These are phyloP conservation scores for Coniferiporia weirii DNA, from an alignment of 1,284 basidiomycete species.

Conservation along the genomic window DNA sequence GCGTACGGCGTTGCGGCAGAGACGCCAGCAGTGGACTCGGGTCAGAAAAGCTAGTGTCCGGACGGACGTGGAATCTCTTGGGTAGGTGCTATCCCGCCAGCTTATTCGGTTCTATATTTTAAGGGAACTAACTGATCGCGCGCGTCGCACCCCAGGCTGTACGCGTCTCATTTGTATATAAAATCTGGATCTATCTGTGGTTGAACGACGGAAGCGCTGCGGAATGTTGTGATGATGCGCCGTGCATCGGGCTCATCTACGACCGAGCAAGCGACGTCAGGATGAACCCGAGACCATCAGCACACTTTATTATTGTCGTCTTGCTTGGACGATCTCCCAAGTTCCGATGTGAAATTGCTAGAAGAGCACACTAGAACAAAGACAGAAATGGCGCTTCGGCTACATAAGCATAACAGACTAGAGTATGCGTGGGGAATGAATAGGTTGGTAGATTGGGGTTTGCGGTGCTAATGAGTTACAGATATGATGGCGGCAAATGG, in stretches of 20 bases:
- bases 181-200: background rate
- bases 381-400: background rate
- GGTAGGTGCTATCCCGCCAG: background rate
- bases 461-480: background rate
- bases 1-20: background rate
- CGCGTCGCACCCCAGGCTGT: background rate
- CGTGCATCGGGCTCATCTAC: no score
- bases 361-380: background rate
- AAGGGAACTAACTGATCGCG: background rate
- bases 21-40: background rate
- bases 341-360: background rate
- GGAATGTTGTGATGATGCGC: no score
- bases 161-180: background rate
- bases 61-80: background rate
- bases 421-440: background rate
- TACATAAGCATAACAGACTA: background rate
- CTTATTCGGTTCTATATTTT: background rate
- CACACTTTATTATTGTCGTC: no score
- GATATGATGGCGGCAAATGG: background rate
- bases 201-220: background rate
- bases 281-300: no score
- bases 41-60: background rate
- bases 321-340: no score
- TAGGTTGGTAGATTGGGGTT: background rate
- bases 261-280: no score